Conservation (phyloP, 2,329 filamentous ascomycete species). For the Dactylellina leptospora region DNA sequence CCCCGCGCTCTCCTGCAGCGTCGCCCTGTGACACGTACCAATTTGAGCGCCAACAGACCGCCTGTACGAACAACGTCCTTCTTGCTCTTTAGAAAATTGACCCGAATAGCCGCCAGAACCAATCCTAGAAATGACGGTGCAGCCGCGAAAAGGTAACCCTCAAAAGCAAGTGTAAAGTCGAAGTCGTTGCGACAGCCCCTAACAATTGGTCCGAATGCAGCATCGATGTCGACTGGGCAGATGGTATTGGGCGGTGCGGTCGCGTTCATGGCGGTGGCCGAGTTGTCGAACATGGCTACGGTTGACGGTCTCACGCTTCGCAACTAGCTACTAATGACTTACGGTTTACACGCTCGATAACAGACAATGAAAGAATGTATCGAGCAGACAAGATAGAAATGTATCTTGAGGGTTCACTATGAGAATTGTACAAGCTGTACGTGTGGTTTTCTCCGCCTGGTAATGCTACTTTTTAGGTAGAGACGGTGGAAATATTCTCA, state of each 20-base stretch:
- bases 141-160: conserved; percentile 36
- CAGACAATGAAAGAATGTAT: not conserved
- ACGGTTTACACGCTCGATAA: conserved; percentile 21
- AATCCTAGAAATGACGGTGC: conserved; percentile 16
- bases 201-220: conserved; percentile 27
- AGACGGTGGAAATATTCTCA: conserved; percentile 8
- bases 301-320: not conserved
- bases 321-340: conserved; percentile 33
- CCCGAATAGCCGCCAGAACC: conserved; percentile 12
- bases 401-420: conserved; percentile 30
- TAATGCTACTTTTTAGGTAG: conserved; percentile 26
- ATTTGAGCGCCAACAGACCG: conserved; percentile 4
- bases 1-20: not conserved
- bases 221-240: conserved; percentile 12
- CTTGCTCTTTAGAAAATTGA: conserved; percentile 2
- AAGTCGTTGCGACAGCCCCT: conserved; percentile 31
- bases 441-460: not conserved
- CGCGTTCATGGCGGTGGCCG: not conserved
- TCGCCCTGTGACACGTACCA: conserved; percentile 19
- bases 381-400: conserved; percentile 11
- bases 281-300: conserved; percentile 10
- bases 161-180: conserved; percentile 44
- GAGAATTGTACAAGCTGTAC: conserved; percentile 11
- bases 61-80: conserved; percentile 8
- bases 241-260: not conserved